Base-by-base conservation (phyloP, 768 basidiomycete genomes). In the Agrocybe chaxingu region DNA sequence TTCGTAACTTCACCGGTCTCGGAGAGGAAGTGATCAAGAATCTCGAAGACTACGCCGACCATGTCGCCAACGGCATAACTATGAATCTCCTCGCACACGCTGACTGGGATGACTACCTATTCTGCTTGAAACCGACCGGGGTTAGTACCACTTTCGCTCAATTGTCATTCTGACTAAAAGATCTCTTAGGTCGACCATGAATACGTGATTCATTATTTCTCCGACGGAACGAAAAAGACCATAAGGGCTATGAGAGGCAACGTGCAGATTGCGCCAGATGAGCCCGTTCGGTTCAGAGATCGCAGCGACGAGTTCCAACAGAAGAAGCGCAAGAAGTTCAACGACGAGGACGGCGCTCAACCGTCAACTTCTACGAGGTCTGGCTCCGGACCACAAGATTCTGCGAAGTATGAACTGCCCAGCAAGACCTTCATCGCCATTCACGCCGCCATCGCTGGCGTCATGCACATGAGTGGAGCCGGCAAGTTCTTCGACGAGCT, bases 401-500 rank as follows among this genome's bases (percentile, higher is more conserved):
- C 24, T 3, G 51, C n/a, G 9, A 8, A 44, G 47, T 55, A 5
- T 52, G 56, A 12, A 51, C 55, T 50, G 50, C 56, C 12, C 47
- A 38, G 16, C 54, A 48, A 37, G 7, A 16, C 36, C 3, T 37
- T 37, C 51, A 42, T 54, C 41, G 55, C 34, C 6, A 56, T 56
- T 30, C 56, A 57, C 34, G 53, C 59, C 32, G 59, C 52, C 18
- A 51, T 55, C n/a, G 53, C 59, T 13, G 52, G 11, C 39, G 48
- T 56, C 39, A 35, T 59, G 48, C n/a, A 57, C 30, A 48, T 40
- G 53, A 52, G 55, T 41, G 57, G 48, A 19, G 54, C 51, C 24
- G 59, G 56, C 8, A 47, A 45, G 38, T 57, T 60, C 37, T 51
- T 60, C 30, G 54, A 60, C 34, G 48, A 51, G 35, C 51, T 56